Evolutionary conservation across 345 rosid genomes (phyloP).

Genomic region (Linum usitatissimum): DNA sequence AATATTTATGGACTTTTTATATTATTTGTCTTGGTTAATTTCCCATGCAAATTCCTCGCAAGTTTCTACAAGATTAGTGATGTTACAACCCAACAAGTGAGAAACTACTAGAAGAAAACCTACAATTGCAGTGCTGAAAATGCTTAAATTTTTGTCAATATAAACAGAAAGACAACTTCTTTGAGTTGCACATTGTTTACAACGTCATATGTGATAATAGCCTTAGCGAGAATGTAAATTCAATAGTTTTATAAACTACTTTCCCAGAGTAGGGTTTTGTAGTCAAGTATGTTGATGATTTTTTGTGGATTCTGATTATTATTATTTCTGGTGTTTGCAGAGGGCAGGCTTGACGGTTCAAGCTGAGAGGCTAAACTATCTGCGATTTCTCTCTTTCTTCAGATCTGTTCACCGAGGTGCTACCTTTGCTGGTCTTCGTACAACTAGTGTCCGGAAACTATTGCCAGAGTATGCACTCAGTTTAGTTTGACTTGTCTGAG

Average conservation of each 20-base stretch:
- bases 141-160: no score
- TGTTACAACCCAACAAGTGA: no score
- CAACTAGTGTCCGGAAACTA: constrained; percentile 92
- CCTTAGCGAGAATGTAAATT: no score
- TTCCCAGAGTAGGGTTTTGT: not conserved
- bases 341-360: constrained; percentile 93
- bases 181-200: no score
- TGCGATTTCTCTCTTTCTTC: constrained; percentile 82
- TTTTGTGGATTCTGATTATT: not conserved
- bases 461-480: constrained; percentile 70
- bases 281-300: not conserved
- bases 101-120: no score
- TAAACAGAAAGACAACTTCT: no score
- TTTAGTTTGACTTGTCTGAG: constrained; percentile 9
- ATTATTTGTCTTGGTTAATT: no score
- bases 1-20: no score
- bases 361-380: constrained; percentile 96
- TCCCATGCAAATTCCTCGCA: no score
- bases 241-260: not conserved
- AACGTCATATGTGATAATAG: no score
- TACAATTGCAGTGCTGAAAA: no score
- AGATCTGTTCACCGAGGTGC: constrained; percentile 96
- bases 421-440: constrained; percentile 91
- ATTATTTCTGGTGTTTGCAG: constrained; percentile 19
- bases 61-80: no score